These are phyloP conservation scores for Craterostigma plantagineum DNA, from an alignment of 257 asterid genomes.

Conservation along the genomic window DNA sequence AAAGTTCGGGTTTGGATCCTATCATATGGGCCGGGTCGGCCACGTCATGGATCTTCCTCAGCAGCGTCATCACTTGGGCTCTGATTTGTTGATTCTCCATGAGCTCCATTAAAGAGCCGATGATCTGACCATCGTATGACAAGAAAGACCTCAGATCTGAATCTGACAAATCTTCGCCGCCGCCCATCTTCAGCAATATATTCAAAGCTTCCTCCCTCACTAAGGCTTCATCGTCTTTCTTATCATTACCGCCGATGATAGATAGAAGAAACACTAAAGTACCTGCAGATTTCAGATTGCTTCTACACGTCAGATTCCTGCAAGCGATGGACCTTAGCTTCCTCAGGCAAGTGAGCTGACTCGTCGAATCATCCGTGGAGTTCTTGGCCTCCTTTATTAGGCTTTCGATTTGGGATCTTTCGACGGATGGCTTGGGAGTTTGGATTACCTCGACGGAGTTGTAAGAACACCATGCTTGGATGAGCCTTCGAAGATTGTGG, in stretches of 20 bases:
- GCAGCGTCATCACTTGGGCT: conserved; percentile 3
- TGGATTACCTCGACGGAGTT: conserved; percentile 3
- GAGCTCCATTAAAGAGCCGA: conserved; percentile 1
- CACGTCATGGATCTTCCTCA: conserved; percentile 1
- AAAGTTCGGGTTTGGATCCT: conserved; percentile 7
- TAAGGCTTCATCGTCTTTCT: background rate
- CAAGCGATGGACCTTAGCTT: conserved; percentile 1
- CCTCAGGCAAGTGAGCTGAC: background rate
- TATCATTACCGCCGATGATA: background rate
- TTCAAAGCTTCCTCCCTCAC: conserved; percentile 4
- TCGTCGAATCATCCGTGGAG: background rate
- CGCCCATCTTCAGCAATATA: conserved; percentile 6
- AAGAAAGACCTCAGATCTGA: conserved; percentile 8
- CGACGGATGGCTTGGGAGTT: conserved; percentile 3
- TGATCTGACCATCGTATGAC: background rate
- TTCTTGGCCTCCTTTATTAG: conserved; percentile 3
- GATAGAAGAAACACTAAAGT: conserved; percentile 1
- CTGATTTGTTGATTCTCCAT: conserved; percentile 6
- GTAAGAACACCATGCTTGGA: conserved; percentile 6
- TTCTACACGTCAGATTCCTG: background rate
- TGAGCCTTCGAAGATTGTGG: conserved; percentile 8
- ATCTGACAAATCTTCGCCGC: background rate
- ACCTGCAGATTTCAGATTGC: conserved; percentile 3
- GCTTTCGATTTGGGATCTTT: background rate
- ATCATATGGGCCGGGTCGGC: conserved; percentile 10